These are phyloP conservation scores for Haplosporangium sp. DNA, from an alignment of 371 early-diverging fungal genomes.

Conservation along the genomic window DNA sequence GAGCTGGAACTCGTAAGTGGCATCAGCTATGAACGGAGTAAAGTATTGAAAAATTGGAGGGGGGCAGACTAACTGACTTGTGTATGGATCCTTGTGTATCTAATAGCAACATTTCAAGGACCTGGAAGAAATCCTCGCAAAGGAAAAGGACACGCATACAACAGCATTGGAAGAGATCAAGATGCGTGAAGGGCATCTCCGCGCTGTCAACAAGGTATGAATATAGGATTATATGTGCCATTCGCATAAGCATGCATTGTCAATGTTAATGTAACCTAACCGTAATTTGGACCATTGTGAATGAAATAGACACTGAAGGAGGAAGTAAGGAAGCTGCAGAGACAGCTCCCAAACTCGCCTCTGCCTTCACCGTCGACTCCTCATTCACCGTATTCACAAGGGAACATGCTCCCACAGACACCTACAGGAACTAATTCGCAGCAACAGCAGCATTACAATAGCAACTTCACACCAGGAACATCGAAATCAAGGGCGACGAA, in stretches of 20 bases:
- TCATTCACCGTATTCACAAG: conserved; percentile 22
- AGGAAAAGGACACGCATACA: conserved; percentile 33
- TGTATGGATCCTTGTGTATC: not conserved
- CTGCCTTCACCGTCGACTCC: conserved; percentile 31
- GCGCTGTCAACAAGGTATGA: conserved; percentile 74
- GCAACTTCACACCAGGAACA: conserved; percentile 7
- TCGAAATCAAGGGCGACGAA: not conserved
- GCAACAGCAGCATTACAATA: conserved; percentile 1
- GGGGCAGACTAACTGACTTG: too few relatives aligned
- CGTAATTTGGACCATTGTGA: too few relatives aligned
- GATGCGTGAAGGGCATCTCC: conserved; percentile 72
- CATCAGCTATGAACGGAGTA: not conserved
- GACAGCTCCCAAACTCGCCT: conserved; percentile 24
- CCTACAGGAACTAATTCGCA: not conserved
- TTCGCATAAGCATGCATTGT: too few relatives aligned
- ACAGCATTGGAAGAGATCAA: conserved; percentile 66
- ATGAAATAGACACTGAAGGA: conserved; percentile 71
- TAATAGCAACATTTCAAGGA: conserved; percentile 35
- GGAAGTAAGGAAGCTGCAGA: conserved; percentile 57
- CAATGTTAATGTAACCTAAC: too few relatives aligned
- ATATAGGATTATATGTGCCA: not conserved
- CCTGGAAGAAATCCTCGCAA: conserved; percentile 26
- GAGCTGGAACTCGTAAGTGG: conserved; percentile 31
- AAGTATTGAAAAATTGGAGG: conserved; percentile 1
- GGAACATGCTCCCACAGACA: conserved; percentile 3